These are phyloP conservation scores for Fusarium luffae DNA, from an alignment of 2,329 filamentous ascomycete genomes.

Conservation along the genomic window DNA sequence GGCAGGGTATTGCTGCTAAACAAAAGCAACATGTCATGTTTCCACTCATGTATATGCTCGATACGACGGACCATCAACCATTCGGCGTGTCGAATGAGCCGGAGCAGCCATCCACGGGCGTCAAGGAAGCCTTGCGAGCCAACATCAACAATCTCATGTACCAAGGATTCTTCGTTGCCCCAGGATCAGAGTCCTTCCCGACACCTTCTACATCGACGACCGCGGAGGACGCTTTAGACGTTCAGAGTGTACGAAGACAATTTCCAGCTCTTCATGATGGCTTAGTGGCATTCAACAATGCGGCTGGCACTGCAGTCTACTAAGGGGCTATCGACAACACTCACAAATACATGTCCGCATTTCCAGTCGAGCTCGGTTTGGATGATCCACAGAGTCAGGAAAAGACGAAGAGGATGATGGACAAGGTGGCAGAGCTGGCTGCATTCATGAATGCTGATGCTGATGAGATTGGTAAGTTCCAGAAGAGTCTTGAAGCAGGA, in stretches of 20 bases:
- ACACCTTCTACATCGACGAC: not conserved
- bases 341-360: conserved; percentile 1
- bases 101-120: not conserved
- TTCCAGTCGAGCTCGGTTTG: conserved; percentile 1
- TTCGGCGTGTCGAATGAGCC: not conserved
- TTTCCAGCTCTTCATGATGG: not conserved
- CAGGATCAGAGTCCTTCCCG: not conserved
- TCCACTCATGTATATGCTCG: not conserved
- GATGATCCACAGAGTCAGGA: not conserved
- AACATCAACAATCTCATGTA: not conserved
- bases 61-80: not conserved
- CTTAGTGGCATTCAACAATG: conserved; percentile 3
- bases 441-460: not conserved
- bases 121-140: not conserved
- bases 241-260: not conserved
- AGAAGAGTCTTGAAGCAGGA: not conserved
- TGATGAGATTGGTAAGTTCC: conserved; percentile 1
- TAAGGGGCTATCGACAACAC: not conserved
- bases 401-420: conserved; percentile 3
- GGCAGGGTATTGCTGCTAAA: not conserved
- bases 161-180: not conserved
- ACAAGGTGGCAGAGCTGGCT: not conserved
- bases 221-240: not conserved
- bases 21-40: not conserved
- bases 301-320: not conserved